Conservation (phyloP, 2,329 filamentous ascomycete genomes). For the Thelonectria rubi region DNA sequence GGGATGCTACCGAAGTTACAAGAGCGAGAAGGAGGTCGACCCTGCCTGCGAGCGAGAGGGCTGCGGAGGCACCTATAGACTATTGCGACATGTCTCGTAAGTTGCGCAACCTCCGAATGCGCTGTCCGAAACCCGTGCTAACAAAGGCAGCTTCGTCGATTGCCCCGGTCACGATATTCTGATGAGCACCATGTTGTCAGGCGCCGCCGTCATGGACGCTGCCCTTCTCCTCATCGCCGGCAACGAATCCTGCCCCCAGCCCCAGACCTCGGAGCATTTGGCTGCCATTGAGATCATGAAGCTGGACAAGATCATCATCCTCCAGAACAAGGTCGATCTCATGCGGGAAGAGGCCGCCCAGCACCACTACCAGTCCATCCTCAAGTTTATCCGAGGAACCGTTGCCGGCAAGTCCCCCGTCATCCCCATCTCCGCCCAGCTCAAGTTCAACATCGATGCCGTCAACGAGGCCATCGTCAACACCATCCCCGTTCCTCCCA, state of each 20-base stretch:
- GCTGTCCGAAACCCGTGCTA: conserved; percentile 25
- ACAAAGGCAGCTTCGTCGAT: conserved; percentile 80
- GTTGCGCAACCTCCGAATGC: conserved; percentile 49
- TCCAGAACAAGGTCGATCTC: conserved; percentile 99
- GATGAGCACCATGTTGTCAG: conserved; percentile 99
- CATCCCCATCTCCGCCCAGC: conserved; percentile 95
- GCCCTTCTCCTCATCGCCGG: conserved; percentile 95
- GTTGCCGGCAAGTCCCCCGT: conserved; percentile 94
- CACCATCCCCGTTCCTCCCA: conserved; percentile 89
- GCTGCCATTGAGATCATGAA: conserved; percentile 99
- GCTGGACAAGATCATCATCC: conserved; percentile 98
- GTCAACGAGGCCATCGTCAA: conserved; percentile 96
- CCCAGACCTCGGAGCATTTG: conserved; percentile 98
- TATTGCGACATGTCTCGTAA: conserved; percentile 92
- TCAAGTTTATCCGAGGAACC: conserved; percentile 98
- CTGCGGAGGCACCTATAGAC: conserved; percentile 85
- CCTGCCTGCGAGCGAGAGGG: conserved; percentile 95
- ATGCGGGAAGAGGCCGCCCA: conserved; percentile 96
- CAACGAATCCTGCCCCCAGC: conserved; percentile 98
- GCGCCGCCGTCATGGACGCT: conserved; percentile 99
- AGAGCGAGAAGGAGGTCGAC: conserved; percentile 98
- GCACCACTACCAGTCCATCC: conserved; percentile 94
- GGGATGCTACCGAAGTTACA: conserved; percentile 95
- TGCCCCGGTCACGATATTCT: conserved; percentile 99
- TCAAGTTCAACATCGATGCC: conserved; percentile 99